Evolutionary conservation across 306 rosid species (phyloP).

Genomic region (Fragaria vesca): DNA sequence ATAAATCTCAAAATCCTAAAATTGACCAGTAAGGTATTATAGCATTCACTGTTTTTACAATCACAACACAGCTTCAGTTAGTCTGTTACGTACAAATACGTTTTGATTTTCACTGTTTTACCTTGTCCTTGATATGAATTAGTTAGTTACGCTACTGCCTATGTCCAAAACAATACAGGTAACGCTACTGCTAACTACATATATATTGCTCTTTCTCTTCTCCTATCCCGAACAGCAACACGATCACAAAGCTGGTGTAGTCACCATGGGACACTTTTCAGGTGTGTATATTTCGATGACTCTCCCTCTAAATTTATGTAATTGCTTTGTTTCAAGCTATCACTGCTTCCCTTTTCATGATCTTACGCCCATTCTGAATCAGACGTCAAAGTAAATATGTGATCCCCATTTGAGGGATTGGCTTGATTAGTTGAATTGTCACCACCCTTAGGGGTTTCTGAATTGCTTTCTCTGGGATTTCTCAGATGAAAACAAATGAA

Average conservation of each 20-base stretch:
- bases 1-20: too few species aligned
- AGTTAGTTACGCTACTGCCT: neutral
- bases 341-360: neutral
- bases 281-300: slow-evolving; percentile 2
- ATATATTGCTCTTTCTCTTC: too few species aligned
- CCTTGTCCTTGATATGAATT: neutral
- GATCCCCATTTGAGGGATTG: neutral
- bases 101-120: too few species aligned
- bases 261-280: slow-evolving; percentile 1
- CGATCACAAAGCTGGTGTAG: neutral
- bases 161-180: neutral
- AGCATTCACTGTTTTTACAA: too few species aligned
- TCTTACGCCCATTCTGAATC: neutral
- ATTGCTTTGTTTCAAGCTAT: neutral
- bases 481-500: neutral
- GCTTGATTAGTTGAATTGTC: neutral
- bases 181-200: neutral
- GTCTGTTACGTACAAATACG: too few species aligned
- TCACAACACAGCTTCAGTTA: too few species aligned
- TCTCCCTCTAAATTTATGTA: neutral
- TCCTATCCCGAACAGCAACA: too few species aligned
- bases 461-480: neutral
- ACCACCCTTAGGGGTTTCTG: neutral
- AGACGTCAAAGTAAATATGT: neutral
- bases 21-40: too few species aligned